Base-by-base conservation (phyloP, 805 yeast genomes). In the Lipomyces sp. region DNA sequence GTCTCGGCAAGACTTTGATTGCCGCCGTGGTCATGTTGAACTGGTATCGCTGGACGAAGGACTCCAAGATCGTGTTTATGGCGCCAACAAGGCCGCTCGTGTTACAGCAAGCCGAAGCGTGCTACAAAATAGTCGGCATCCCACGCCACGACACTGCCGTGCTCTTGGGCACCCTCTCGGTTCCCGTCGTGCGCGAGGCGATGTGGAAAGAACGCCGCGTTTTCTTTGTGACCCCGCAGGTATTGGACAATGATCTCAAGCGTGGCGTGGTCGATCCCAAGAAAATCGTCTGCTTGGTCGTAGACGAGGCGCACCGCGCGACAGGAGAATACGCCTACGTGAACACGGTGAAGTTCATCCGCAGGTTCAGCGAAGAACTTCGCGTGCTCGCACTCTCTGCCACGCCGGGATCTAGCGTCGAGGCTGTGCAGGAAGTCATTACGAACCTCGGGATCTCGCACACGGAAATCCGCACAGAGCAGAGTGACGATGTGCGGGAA, bases 41-140 rank as follows among this genome's bases (percentile, higher is more conserved):
- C 65, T 93, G 77, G 69, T 82, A 78, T 59, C 70, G 95, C 43
- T 93, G 98, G 98, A 85, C 90, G 19, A 78, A 78, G 14, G 66
- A 69, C 3, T 81, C 88, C 2, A 93, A 90, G 63, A 80, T 93
- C 58, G 79, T 95, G 1, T 93, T 93, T 67, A 83, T 91, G 83
- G 98, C 99, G 0, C 99, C 99, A 0, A 93, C 99, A 1, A 75
- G 90, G 58, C 99, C 99, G 0, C 74, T 93, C 47, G 98, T 93
- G 5, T 90, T 96, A 0, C 99, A 93, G 69, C 98, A 93, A 68
- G 85, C 91, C 58, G 85, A 84, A 63, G 97, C 98, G 1, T 93
- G 96, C 64, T 75, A 88, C 48, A 84, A 87, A 7, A 81, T 86
- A 14, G 83, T 95, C 0, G 97, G 96, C 2, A 80, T 95, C 19